Evolutionary conservation across 805 yeast species (phyloP).

Genomic region (Komagataella mondaviorum): DNA sequence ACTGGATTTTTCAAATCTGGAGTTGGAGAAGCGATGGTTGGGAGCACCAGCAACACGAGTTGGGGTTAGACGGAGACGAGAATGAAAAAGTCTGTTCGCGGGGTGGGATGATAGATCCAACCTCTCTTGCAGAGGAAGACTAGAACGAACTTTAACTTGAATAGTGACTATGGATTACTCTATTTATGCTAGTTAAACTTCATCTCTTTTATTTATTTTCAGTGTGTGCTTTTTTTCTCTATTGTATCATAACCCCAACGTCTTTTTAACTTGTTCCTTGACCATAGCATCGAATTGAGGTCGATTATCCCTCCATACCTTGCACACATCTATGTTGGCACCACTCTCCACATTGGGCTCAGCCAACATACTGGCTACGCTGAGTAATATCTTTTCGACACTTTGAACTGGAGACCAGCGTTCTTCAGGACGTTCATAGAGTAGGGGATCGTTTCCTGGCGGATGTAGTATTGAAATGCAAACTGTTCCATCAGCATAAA

Average conservation of each 20-base stretch:
- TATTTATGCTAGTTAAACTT: no score
- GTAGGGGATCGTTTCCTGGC: conserved; percentile 95
- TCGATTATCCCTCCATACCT: conserved; percentile 83
- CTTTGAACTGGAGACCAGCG: conserved; percentile 98
- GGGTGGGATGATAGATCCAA: not conserved
- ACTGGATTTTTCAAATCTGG: not conserved
- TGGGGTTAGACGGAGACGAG: not conserved
- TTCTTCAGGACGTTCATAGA: conserved; percentile 91
- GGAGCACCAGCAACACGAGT: not conserved
- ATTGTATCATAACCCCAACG: conserved; percentile 39
- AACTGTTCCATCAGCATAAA: conserved; percentile 89
- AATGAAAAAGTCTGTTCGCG: not conserved
- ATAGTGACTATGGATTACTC: no score
- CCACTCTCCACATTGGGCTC: conserved; percentile 96
- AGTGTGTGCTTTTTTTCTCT: not conserved
- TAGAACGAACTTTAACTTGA: no score
- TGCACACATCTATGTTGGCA: conserved; percentile 72
- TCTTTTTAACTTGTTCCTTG: conserved; percentile 48
- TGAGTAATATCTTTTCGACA: conserved; percentile 86
- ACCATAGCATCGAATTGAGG: conserved; percentile 54
- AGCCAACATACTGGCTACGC: conserved; percentile 93
- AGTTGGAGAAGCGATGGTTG: not conserved
- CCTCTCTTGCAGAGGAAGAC: not conserved
- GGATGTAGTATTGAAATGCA: conserved; percentile 92
- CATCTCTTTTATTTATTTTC: not conserved